Percentiles rank a stretch among this genome's conserved stretches.
Evolutionary conservation across 305 asterid species (phyloP).

Genomic region (Fraxinus greggii): DNA sequence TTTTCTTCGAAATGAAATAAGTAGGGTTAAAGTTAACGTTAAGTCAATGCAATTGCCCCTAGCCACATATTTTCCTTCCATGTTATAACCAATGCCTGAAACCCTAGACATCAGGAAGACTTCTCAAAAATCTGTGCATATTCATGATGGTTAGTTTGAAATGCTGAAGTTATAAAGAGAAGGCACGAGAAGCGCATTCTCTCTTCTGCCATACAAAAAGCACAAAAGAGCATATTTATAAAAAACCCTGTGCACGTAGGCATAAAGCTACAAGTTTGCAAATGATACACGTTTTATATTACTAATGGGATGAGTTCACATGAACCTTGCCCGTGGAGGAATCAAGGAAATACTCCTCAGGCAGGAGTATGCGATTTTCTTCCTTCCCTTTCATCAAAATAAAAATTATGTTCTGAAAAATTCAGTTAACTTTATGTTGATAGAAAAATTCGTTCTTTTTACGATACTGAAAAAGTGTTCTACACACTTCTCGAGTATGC

Average conservation of each 20-base stretch:
- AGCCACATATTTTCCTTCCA: neutral
- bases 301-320: neutral
- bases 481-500: neutral
- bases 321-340: neutral
- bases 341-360: neutral
- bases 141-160: neutral
- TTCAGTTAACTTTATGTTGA: neutral
- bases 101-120: constrained; percentile 6
- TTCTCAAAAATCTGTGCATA: neutral
- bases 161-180: neutral
- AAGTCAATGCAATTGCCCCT: neutral
- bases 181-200: neutral
- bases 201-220: neutral
- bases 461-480: neutral
- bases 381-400: neutral
- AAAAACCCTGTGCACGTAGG: neutral
- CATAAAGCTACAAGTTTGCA: constrained; percentile 1
- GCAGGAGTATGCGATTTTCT: neutral
- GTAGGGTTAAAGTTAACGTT: neutral
- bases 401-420: neutral
- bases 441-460: neutral
- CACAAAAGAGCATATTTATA: neutral
- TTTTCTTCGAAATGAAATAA: neutral
- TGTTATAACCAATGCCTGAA: neutral
- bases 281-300: neutral